Conservation (phyloP, 1,139 yeast genomes). For the Saccharomyces hybrid region DNA sequence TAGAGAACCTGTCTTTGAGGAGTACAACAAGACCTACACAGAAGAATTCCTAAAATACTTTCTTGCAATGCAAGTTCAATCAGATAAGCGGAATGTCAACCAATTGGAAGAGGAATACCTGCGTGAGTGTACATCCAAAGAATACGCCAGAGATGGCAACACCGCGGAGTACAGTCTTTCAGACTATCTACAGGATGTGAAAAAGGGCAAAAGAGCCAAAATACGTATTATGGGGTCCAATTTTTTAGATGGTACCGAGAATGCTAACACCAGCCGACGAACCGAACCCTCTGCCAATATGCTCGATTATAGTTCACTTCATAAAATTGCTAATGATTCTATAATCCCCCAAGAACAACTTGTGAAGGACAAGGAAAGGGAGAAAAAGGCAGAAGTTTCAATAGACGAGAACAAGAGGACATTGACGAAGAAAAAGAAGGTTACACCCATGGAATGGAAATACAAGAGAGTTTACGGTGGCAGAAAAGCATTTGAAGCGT, state of each 20-base stretch:
- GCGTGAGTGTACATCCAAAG: constrained; percentile 12
- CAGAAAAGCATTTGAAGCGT: constrained; percentile 25
- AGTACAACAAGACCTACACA: constrained; percentile 22
- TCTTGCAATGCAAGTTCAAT: constrained; percentile 27
- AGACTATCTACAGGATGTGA: constrained; percentile 21
- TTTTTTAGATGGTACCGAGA: not conserved
- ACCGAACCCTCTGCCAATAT: not conserved
- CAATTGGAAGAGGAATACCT: constrained; percentile 21
- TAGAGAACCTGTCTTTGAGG: constrained; percentile 27
- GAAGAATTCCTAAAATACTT: constrained; percentile 24
- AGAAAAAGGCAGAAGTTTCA: not conserved
- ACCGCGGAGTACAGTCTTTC: constrained; percentile 14
- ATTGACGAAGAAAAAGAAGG: not conserved
- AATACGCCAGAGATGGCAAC: constrained; percentile 10
- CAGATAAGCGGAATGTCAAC: constrained; percentile 18
- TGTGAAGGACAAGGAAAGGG: not conserved
- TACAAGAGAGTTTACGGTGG: constrained; percentile 9
- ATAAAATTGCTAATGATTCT: not conserved
- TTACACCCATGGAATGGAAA: constrained; percentile 6
- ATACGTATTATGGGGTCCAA: constrained; percentile 18
- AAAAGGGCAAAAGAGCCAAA: constrained; percentile 16
- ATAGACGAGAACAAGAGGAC: not conserved
- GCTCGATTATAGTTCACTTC: not conserved
- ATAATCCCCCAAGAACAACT: not conserved
- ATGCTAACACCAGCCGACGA: not conserved